A percentile compares a stretch with the other conserved stretches of the same genome.
Conservation (phyloP, 441 rosid genomes). For the Isatis lusitanica region DNA sequence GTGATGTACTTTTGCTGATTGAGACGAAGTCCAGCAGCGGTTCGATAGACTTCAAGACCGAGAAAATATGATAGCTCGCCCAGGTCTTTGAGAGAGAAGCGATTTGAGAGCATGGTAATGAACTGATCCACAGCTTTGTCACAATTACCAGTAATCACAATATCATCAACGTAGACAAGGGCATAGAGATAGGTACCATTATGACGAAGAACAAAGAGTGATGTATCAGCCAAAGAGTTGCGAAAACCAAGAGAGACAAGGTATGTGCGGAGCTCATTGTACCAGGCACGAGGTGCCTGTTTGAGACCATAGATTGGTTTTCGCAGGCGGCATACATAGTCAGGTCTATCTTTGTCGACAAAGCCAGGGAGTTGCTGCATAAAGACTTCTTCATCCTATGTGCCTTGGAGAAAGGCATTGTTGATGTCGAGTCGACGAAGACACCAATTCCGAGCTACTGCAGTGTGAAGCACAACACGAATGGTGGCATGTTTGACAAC, state of each 20-base stretch:
- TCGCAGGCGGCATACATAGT: too few species aligned
- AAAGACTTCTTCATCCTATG: too few species aligned
- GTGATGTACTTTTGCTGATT: not conserved
- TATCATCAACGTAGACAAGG: not conserved
- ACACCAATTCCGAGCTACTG: too few species aligned
- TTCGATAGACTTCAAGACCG: not conserved
- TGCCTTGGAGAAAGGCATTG: too few species aligned
- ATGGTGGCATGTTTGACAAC: too few species aligned
- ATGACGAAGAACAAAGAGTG: not conserved
- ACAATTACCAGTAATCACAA: not conserved
- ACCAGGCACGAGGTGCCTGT: too few species aligned
- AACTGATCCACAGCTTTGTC: not conserved
- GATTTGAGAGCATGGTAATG: not conserved
- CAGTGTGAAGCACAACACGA: too few species aligned
- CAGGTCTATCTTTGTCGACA: too few species aligned
- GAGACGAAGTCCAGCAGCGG: not conserved
- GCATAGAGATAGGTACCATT: not conserved
- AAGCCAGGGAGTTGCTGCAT: too few species aligned
- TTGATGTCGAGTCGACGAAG: too few species aligned
- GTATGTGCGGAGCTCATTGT: not conserved
- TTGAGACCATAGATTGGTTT: too few species aligned
- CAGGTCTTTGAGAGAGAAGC: not conserved
- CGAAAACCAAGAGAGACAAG: not conserved
- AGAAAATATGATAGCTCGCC: not conserved
- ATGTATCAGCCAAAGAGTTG: not conserved